A percentile compares a stretch with the other conserved stretches of the same genome.
These are phyloP conservation scores for Sedum album DNA, from an alignment of 164 flowering plant species.

Conservation along the genomic window DNA sequence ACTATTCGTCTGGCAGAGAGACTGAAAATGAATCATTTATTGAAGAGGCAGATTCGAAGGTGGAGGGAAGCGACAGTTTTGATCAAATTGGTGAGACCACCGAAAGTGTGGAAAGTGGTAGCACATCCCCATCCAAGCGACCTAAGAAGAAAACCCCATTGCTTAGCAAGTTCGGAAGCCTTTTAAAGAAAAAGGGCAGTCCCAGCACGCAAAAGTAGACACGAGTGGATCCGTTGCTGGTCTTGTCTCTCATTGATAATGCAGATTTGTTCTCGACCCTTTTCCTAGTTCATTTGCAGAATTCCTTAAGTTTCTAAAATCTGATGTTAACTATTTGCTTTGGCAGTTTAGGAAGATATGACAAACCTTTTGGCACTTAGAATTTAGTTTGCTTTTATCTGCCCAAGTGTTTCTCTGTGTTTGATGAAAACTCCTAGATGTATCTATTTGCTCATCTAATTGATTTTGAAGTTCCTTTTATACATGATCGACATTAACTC, in stretches of 20 bases:
- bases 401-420: background rate
- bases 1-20: constrained; percentile 48
- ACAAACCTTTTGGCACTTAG: too few relatives aligned
- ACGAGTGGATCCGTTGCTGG: background rate
- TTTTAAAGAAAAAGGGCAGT: constrained; percentile 70
- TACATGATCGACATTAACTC: too few relatives aligned
- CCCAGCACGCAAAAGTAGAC: constrained; percentile 41
- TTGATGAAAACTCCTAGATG: background rate
- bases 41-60: constrained; percentile 63
- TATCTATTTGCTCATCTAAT: background rate
- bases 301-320: background rate
- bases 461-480: too few relatives aligned
- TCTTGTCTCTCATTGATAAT: background rate
- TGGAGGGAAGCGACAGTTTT: constrained; percentile 38
- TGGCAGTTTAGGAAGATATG: background rate
- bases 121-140: constrained; percentile 52
- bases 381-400: background rate
- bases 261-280: background rate
- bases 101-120: constrained; percentile 48
- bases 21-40: constrained; percentile 36
- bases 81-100: constrained; percentile 51
- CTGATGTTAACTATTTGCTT: background rate
- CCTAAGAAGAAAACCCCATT: constrained; percentile 64
- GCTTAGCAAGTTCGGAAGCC: constrained; percentile 71
- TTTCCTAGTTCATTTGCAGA: background rate